Evolutionary conservation across 805 yeast genomes (phyloP).

Genomic region (Sungouiozyma ichnusensis): DNA sequence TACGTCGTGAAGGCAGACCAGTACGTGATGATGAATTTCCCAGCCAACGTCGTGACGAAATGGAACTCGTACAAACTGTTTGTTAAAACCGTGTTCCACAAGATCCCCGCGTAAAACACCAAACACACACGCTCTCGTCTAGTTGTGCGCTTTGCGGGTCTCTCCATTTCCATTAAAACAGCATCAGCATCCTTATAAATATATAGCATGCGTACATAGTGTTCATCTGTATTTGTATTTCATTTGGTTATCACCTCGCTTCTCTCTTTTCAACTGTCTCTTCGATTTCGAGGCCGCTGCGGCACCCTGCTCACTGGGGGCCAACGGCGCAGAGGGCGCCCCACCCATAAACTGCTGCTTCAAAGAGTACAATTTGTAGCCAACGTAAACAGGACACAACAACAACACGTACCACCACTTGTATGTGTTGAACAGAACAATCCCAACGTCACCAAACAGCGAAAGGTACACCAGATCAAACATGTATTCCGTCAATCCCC

Average conservation of each 20-base stretch:
- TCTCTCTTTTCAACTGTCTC: conserved; percentile 34
- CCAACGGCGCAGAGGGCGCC: too few relatives aligned
- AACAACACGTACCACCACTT: conserved; percentile 37
- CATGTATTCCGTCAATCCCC: conserved; percentile 43
- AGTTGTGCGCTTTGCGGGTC: too few relatives aligned
- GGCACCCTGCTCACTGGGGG: not conserved
- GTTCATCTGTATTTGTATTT: conserved; percentile 25
- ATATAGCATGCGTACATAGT: too few relatives aligned
- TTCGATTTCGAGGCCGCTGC: conserved; percentile 25
- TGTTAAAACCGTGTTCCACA: conserved; percentile 9
- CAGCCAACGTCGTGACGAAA: conserved; percentile 26
- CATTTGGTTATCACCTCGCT: conserved; percentile 30
- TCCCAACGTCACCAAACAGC: conserved; percentile 37
- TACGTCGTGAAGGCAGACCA: conserved; percentile 35
- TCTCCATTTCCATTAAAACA: too few relatives aligned
- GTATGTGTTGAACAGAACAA: conserved; percentile 36
- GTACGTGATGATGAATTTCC: conserved; percentile 29
- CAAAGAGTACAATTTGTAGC: conserved; percentile 30
- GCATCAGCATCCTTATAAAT: not conserved
- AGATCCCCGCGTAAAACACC: not conserved
- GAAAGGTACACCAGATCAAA: conserved; percentile 47
- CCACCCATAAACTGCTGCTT: conserved; percentile 16
- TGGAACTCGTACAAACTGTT: conserved; percentile 17
- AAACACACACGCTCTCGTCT: conserved; percentile 1
- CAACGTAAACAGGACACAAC: conserved; percentile 31